Evolutionary conservation across 345 rosid species (phyloP).

Genomic region (Citrus cavaleriei): DNA sequence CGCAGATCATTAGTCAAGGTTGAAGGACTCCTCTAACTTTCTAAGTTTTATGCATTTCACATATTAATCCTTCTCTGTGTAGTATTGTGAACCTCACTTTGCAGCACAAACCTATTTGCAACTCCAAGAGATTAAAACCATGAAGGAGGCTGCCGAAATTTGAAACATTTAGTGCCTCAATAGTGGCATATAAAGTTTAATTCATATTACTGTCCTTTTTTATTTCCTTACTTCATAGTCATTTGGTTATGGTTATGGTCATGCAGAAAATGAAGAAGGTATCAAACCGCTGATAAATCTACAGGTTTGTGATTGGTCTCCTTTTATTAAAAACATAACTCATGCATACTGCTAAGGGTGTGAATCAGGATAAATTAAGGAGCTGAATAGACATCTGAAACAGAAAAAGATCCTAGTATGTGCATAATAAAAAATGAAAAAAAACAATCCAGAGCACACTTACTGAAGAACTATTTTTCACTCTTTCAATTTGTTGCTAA

Average conservation of each 20-base stretch:
- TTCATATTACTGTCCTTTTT: neutral
- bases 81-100: no score
- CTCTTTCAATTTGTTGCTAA: no score
- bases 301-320: conserved; percentile 36
- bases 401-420: neutral
- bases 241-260: neutral
- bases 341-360: neutral
- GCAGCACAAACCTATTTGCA: no score
- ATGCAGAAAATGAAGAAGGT: conserved; percentile 60
- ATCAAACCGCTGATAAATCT: conserved; percentile 43
- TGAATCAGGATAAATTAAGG: neutral
- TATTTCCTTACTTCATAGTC: neutral
- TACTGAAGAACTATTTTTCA: neutral
- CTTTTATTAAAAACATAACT: neutral
- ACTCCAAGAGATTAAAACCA: neutral
- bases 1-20: no score
- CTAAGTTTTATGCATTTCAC: no score
- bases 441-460: neutral
- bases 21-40: no score
- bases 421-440: neutral
- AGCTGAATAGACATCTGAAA: neutral
- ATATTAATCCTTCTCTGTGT: no score
- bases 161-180: neutral
- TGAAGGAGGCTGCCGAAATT: neutral
- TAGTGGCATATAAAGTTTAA: neutral